Evolutionary conservation across 2,329 filamentous ascomycete genomes (phyloP).

Genomic region (Lasiodiplodia gonubiensis): DNA sequence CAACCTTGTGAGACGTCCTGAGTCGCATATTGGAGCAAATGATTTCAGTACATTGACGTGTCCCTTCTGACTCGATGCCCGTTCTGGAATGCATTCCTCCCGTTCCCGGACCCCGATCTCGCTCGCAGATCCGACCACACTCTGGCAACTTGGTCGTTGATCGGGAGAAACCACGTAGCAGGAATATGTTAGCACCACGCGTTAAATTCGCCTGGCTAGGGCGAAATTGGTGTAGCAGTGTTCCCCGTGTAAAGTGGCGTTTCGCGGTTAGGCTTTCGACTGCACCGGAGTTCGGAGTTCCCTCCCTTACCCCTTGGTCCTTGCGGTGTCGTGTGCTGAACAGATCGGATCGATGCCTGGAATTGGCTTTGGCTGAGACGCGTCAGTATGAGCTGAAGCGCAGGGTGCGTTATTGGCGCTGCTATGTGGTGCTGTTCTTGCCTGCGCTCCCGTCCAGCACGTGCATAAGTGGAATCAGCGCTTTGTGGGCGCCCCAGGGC

Average conservation of each 20-base stretch:
- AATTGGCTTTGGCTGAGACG: conserved; percentile 12
- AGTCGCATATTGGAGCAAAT: background rate
- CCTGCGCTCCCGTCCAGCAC: background rate
- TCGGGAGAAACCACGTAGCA: background rate
- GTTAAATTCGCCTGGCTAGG: too few species aligned
- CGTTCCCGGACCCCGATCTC: background rate
- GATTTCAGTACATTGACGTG: background rate
- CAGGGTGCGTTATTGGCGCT: background rate
- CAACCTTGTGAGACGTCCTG: background rate
- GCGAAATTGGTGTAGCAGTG: background rate
- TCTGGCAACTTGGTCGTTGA: background rate
- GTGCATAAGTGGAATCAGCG: background rate
- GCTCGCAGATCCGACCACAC: background rate
- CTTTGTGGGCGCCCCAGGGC: background rate
- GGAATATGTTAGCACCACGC: background rate
- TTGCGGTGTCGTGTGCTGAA: conserved; percentile 2
- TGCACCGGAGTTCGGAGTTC: conserved; percentile 20
- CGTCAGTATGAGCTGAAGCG: background rate
- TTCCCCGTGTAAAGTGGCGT: background rate
- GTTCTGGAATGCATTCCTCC: background rate
- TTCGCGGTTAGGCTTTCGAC: too few species aligned
- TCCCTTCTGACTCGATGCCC: background rate
- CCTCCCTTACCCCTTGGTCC: conserved; percentile 18
- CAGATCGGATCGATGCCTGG: background rate
- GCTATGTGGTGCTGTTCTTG: background rate